Evolutionary conservation across 2,329 filamentous ascomycete species (phyloP), one percentile per base, ranked within the genome.

Genomic region (Triangularia verruculosa): DNA sequence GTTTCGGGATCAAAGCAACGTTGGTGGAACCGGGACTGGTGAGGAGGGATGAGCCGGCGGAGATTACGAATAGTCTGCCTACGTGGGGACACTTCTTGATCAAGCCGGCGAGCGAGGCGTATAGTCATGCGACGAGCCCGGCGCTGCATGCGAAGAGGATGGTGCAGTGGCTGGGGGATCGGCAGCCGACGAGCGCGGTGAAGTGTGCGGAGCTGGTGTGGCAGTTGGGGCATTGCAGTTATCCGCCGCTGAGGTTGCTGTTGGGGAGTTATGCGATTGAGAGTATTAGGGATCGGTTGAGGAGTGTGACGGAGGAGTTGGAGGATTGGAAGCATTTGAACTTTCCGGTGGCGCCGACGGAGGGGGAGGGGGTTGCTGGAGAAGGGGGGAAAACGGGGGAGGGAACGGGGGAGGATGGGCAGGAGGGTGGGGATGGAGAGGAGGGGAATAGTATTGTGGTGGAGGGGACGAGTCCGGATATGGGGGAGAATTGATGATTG

Each of bases 211-310:
- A 98, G 79, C 79, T 98, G 62, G 89, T 97, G 6, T 98, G 95
- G 95, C 89, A 97, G 79, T 79, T 98, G 52, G 95, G 89, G 0
- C 95, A 98, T 79, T 98, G 94, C 78, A 89, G 88, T n/a, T 97
- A 93, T 74, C 95, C 95, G 57, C 95, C 95, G 0, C 75, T 98
- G 67, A 81, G 95, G 32, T 78, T 99, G 64, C 79, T 97, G n/a
- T 77, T 98, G 24, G 95, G 95, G 0, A 96, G 89, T 68, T 98
- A 96, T 78, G 94, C 95, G 1, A 94, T 98, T 39, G 94, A 99
- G 76, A 97, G 93, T 75, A 96, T 98, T 58, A 83, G 95, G 15
- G 95, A 99, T 78, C 84, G 94, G 20, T 78, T 98, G 72, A 86
- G 92, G 68, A 94, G 90, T 66, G 92, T 98, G 47, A 97, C 93